phyloP scores from a whole-genome alignment of 768 basidiomycete species.

The Mycena crocata region DNA sequence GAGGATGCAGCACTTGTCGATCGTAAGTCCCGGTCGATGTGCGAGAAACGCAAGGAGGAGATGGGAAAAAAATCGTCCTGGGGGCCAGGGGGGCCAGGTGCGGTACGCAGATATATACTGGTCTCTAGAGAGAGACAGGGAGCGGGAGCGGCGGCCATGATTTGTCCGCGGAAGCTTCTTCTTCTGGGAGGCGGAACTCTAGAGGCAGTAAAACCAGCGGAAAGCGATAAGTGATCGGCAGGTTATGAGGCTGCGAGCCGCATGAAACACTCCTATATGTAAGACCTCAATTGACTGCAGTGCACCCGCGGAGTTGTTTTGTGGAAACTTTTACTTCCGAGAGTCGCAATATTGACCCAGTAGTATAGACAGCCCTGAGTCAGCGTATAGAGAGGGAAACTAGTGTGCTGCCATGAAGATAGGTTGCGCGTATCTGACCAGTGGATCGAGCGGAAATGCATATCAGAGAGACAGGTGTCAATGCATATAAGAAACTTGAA shows the following conservation, averaged over 20 bases:
- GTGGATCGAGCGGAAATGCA: too few species aligned
- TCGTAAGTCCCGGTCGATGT: slow-evolving; percentile 24
- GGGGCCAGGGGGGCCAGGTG: neutral
- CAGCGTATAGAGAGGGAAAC: too few species aligned
- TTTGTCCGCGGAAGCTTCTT: slow-evolving; percentile 14
- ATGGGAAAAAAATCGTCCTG: slow-evolving; percentile 14
- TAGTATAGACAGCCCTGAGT: neutral
- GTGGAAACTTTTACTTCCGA: neutral
- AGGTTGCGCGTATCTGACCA: too few species aligned
- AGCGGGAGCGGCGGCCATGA: slow-evolving; percentile 3
- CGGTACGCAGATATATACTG: slow-evolving; percentile 16
- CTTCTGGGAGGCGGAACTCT: slow-evolving; percentile 3
- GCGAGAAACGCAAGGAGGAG: slow-evolving; percentile 31
- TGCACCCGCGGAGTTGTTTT: slow-evolving; percentile 15
- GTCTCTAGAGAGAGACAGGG: slow-evolving; percentile 24
- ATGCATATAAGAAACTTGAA: too few species aligned
- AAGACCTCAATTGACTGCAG: slow-evolving; percentile 1
- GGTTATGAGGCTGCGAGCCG: slow-evolving; percentile 15
- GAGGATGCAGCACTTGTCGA: slow-evolving; percentile 30
- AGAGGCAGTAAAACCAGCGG: slow-evolving; percentile 1
- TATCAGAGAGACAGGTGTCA: too few species aligned
- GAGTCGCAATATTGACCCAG: slow-evolving; percentile 4
- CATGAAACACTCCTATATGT: slow-evolving; percentile 27
- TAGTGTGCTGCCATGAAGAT: too few species aligned
- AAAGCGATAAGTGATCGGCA: slow-evolving; percentile 15